phyloP scores from a whole-genome alignment of 768 basidiomycete genomes.

The Mycena vulgaris region DNA sequence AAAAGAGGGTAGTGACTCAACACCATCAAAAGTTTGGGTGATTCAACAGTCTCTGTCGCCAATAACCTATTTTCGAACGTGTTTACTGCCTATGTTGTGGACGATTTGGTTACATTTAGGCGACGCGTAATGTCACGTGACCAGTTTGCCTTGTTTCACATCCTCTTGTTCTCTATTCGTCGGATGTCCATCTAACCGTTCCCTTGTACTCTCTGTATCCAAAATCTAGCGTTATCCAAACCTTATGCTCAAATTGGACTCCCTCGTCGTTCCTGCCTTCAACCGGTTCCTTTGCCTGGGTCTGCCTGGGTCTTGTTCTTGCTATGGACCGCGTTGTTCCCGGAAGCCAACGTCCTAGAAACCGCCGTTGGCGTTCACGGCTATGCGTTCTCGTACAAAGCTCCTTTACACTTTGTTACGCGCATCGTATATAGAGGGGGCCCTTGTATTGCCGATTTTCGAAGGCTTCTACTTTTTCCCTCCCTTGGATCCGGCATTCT shows the following conservation, averaged over 20 bases:
- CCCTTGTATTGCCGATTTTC: neutral
- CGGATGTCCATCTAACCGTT: no score
- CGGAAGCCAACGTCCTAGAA: neutral
- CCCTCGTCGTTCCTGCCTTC: neutral
- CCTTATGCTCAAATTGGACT: neutral
- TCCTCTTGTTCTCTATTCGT: no score
- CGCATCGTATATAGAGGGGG: neutral
- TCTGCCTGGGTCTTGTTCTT: neutral
- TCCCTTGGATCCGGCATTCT: slow-evolving; percentile 31
- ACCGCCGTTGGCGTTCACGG: neutral
- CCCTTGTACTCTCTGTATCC: no score
- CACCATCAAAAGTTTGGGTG: no score
- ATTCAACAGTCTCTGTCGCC: no score
- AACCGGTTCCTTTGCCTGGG: neutral
- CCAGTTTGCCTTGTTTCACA: no score
- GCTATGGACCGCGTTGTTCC: slow-evolving; percentile 4
- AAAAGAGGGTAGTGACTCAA: no score
- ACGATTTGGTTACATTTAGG: no score
- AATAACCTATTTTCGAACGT: no score
- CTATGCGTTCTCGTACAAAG: neutral
- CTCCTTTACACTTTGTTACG: neutral
- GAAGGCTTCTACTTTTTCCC: neutral
- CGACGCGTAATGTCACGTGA: no score
- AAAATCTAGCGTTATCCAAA: no score
- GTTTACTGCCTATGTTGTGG: no score